phyloP scores from a whole-genome alignment of 495 filamentous ascomycete species.

The Penicillium flavigenum region DNA sequence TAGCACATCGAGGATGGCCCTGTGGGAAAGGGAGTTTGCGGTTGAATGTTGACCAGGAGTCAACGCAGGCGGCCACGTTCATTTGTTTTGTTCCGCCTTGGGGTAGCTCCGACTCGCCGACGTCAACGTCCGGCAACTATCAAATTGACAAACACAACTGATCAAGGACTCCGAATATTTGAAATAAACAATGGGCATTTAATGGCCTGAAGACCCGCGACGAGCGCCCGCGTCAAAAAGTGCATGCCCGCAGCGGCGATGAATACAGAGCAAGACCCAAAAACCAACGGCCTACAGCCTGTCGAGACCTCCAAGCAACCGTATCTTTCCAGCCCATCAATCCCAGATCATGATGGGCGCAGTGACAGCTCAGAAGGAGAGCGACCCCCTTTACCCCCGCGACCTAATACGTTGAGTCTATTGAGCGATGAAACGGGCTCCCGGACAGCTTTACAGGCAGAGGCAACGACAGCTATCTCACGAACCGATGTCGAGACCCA shows the following conservation, averaged over 20 bases:
- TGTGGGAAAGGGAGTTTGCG: slow-evolving; percentile 14
- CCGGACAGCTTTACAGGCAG: slow-evolving; percentile 58
- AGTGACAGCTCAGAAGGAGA: slow-evolving; percentile 40
- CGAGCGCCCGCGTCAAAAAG: slow-evolving; percentile 26
- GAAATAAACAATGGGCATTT: slow-evolving; percentile 18
- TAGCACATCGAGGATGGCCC: slow-evolving; percentile 28
- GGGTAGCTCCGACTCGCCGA: slow-evolving; percentile 24
- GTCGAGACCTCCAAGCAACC: slow-evolving; percentile 10
- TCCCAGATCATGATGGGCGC: slow-evolving; percentile 16
- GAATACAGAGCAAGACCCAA: slow-evolving; percentile 15
- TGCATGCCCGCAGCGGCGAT: slow-evolving; percentile 31
- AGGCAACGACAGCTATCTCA: slow-evolving; percentile 80
- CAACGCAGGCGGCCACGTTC: slow-evolving; percentile 34
- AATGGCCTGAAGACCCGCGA: slow-evolving; percentile 20
- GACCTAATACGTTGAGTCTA: slow-evolving; percentile 52
- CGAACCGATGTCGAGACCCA: slow-evolving; percentile 73
- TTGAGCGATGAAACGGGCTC: slow-evolving; percentile 40
- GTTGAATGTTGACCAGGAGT: slow-evolving; percentile 23
- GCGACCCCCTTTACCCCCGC: slow-evolving; percentile 68
- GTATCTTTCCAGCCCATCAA: slow-evolving; percentile 6
- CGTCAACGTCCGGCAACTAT: slow-evolving; percentile 19
- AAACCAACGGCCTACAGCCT: slow-evolving; percentile 18
- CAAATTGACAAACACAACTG: neutral
- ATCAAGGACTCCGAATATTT: neutral
- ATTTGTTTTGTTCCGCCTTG: slow-evolving; percentile 32